Base-by-base conservation (phyloP, 1,284 basidiomycete genomes). In the Sanghuangporus baumii region DNA sequence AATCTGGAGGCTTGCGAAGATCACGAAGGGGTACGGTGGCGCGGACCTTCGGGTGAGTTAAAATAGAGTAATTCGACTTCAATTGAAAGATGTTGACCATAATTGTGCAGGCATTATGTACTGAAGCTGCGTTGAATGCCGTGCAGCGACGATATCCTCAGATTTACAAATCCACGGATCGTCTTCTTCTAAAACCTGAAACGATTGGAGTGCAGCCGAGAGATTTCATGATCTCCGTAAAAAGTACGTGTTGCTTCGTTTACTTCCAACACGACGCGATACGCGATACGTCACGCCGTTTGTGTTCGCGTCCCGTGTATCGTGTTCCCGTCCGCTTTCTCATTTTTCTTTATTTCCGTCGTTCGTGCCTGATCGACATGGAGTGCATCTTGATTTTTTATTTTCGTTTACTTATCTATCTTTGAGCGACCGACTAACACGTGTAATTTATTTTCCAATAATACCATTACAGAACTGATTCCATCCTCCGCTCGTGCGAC, bases 21-120 rank as follows among this genome's bases (percentile, higher is more conserved):
- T 97, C 60, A 99, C 97, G 4, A 99, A 98, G 74, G 97, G 97
- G 0, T 99, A 98, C 73, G 97, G 94, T 43, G 97, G 97, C 71
- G 97, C 97, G 37, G 97, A 99, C 79, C 74, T 99, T 64, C 80
- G 97, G 74, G 94, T 94, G 67, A 67, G 89, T 80, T 14, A 55
- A 40, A 54, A 37, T 43, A 41, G 61, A 18, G 16, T 61, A 64
- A 55, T 52, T 54, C 31, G 34, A 40, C 31, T 6, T 51, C 20
- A 51, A 51, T 31, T 23, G 26, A 31, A 31, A 51, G 8, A 9
- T 55, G 31, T 26, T 61, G 12, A 62, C 62, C 56, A 52, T 38
- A 41, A 58, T 52, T 59, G 47, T 59, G 26, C 70, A 96, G 91
- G 95, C 95, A 0, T 76, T 98, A 6, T 96, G 94, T 69, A 99